These are phyloP conservation scores for Suillus sp. DNA, from an alignment of 768 basidiomycete species.

Conservation along the genomic window DNA sequence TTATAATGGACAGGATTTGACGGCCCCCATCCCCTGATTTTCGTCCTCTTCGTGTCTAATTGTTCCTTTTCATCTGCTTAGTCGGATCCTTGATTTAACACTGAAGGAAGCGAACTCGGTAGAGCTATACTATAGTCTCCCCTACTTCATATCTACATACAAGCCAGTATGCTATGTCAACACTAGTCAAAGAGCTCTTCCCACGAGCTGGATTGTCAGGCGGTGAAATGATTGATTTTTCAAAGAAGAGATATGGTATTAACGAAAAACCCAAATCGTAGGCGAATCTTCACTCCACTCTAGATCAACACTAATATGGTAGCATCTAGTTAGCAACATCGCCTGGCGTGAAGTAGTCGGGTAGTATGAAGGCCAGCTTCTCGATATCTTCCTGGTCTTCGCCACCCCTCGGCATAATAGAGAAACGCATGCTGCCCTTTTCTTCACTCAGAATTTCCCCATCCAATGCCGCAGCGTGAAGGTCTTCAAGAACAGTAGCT, in stretches of 20 bases:
- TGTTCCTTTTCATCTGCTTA: neutral
- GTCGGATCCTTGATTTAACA: neutral
- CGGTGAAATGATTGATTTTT: neutral
- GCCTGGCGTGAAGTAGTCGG: conserved; percentile 60
- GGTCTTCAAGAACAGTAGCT: conserved; percentile 65
- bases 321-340: conserved; percentile 11
- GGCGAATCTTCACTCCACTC: neutral
- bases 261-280: neutral
- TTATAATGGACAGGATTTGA: neutral
- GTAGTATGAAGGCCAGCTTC: conserved; percentile 77
- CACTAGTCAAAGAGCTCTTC: neutral
- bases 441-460: conserved; percentile 66
- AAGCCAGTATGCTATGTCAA: neutral
- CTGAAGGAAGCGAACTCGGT: neutral
- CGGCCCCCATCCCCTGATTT: neutral
- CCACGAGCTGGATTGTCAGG: neutral
- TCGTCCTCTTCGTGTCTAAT: neutral
- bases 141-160: neutral
- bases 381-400: conserved; percentile 57
- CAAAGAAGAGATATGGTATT: neutral
- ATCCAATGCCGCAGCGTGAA: conserved; percentile 58
- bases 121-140: neutral
- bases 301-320: neutral
- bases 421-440: conserved; percentile 79
- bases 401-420: conserved; percentile 74